Conservation (phyloP, 2,329 filamentous ascomycete species). For the Verruconis gallopava region DNA sequence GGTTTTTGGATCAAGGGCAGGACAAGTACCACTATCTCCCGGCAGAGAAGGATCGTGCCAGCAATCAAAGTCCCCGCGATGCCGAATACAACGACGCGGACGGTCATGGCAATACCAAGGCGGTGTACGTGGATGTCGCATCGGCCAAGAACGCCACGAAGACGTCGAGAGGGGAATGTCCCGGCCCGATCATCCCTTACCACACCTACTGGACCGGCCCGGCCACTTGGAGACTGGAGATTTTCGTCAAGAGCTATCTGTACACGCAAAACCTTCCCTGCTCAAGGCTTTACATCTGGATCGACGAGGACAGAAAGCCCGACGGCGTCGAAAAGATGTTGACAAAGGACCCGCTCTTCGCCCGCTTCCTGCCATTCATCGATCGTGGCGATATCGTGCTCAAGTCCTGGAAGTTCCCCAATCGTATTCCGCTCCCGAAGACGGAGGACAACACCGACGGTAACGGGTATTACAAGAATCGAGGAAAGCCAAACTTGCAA, state of each 20-base stretch:
- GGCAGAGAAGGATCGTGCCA: slow-evolving; percentile 25
- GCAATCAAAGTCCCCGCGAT: slow-evolving; percentile 27
- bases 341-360: slow-evolving; percentile 38
- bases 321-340: slow-evolving; percentile 39
- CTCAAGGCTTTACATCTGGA: slow-evolving; percentile 40
- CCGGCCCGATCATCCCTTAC: slow-evolving; percentile 42
- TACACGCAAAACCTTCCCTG: slow-evolving; percentile 45
- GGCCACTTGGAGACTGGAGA: slow-evolving; percentile 43
- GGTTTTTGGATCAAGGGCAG: slow-evolving; percentile 37
- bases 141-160: slow-evolving; percentile 17
- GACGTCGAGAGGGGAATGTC: slow-evolving; percentile 35
- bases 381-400: slow-evolving; percentile 39
- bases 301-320: slow-evolving; percentile 40
- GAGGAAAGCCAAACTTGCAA: slow-evolving; percentile 29
- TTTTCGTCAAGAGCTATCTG: slow-evolving; percentile 44
- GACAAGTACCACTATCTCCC: slow-evolving; percentile 39
- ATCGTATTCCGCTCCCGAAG: slow-evolving; percentile 37
- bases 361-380: slow-evolving; percentile 40
- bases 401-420: slow-evolving; percentile 42
- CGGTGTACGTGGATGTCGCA: slow-evolving; percentile 25
- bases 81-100: slow-evolving; percentile 32
- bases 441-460: slow-evolving; percentile 36
- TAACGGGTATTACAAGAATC: slow-evolving; percentile 36
- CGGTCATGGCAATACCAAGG: slow-evolving; percentile 27
- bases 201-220: slow-evolving; percentile 46